A percentile compares a stretch with the other conserved stretches of the same genome.
These are phyloP conservation scores for Aspergillus pseudoterreus DNA, from an alignment of 2,329 filamentous ascomycete genomes.

Conservation along the genomic window DNA sequence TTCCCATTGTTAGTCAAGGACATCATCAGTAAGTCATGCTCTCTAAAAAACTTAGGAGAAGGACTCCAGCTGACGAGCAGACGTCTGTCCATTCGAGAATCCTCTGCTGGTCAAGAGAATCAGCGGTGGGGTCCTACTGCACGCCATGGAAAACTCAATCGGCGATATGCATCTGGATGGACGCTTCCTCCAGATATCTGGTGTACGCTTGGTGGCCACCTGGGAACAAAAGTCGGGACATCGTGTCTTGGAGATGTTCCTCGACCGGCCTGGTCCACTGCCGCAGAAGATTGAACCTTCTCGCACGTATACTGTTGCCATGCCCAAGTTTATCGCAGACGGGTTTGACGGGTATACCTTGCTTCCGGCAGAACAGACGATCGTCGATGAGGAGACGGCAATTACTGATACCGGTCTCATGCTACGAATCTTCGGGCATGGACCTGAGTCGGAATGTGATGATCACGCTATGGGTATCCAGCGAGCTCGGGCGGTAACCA, in stretches of 20 bases:
- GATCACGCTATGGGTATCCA: constrained; percentile 5
- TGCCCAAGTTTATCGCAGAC: constrained; percentile 16
- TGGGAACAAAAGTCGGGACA: constrained; percentile 12
- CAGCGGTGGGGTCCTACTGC: constrained; percentile 9
- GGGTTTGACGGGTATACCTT: constrained; percentile 23
- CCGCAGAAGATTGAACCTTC: neutral
- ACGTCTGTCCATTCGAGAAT: constrained; percentile 23
- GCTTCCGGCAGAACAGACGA: constrained; percentile 14
- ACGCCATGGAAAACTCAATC: constrained; percentile 22
- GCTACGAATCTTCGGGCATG: constrained; percentile 11
- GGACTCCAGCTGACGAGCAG: constrained; percentile 1
- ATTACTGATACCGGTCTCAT: constrained; percentile 22
- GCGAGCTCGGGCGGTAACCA: constrained; percentile 4
- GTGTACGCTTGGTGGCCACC: constrained; percentile 13
- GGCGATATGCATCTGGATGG: constrained; percentile 23
- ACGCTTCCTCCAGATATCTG: constrained; percentile 22
- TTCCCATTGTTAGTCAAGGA: constrained; percentile 17
- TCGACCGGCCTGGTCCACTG: constrained; percentile 3
- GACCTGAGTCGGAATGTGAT: neutral
- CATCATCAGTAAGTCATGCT: constrained; percentile 15
- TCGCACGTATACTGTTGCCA: constrained; percentile 9
- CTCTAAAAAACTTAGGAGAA: neutral
- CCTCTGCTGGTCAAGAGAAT: constrained; percentile 19
- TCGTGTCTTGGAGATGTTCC: constrained; percentile 7
- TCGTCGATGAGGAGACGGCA: constrained; percentile 19